Conservation (phyloP, 345 rosid genomes). For the Salix brachista region DNA sequence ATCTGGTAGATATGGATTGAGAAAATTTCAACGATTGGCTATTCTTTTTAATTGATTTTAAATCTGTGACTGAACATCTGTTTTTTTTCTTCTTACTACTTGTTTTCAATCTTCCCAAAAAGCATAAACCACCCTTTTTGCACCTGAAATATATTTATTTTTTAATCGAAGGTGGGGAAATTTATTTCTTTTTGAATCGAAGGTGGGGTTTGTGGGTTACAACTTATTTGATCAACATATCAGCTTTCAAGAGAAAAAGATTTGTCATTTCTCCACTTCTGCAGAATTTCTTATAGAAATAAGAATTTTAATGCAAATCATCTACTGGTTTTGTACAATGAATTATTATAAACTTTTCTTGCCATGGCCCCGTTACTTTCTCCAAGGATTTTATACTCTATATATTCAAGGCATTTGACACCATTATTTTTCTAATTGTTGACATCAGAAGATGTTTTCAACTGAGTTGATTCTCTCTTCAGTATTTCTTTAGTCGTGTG, state of each 20-base stretch:
- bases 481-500: conserved; percentile 20
- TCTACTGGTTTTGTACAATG: neutral
- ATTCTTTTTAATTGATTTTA: neutral
- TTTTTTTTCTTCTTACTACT: neutral
- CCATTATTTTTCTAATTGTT: conserved; percentile 6
- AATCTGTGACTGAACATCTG: neutral
- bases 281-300: conserved; percentile 1
- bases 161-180: neutral
- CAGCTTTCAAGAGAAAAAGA: conserved; percentile 14
- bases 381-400: neutral
- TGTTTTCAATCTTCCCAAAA: no score
- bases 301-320: neutral
- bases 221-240: conserved; percentile 13
- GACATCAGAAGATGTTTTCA: conserved; percentile 12
- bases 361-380: neutral
- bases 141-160: neutral
- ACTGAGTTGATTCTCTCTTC: conserved; percentile 19
- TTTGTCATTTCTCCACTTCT: conserved; percentile 1
- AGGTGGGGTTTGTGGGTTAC: neutral
- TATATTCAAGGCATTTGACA: neutral
- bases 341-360: neutral
- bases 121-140: neutral
- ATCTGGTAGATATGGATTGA: neutral
- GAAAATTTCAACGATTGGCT: neutral
- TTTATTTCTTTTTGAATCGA: neutral